Percentiles rank a stretch among this genome's conserved stretches.
These are phyloP conservation scores for Moesziomyces sp. DNA, from an alignment of 1,284 basidiomycete species.

Conservation along the genomic window DNA sequence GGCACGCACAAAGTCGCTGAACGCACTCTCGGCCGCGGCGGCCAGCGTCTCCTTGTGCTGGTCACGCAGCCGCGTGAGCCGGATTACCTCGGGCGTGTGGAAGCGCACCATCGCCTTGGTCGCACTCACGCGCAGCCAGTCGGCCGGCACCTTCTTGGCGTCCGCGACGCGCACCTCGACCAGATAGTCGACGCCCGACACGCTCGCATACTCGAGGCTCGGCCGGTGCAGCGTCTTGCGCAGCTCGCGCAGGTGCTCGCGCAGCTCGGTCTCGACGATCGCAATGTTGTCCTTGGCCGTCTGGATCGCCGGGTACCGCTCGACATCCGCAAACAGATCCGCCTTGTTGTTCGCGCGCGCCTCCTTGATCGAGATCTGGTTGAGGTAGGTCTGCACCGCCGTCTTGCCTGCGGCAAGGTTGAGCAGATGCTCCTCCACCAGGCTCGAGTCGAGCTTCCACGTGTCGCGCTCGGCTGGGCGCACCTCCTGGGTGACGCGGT, in stretches of 20 bases:
- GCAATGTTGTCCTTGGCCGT: constrained; percentile 73
- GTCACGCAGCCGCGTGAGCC: constrained; percentile 78
- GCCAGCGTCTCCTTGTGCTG: constrained; percentile 81
- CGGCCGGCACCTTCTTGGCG: constrained; percentile 78
- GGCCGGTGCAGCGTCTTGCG: constrained; percentile 80
- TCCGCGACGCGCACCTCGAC: constrained; percentile 76
- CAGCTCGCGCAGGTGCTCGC: constrained; percentile 77
- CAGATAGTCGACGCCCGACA: constrained; percentile 70
- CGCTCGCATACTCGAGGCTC: constrained; percentile 78
- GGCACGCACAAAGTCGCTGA: constrained; percentile 31
- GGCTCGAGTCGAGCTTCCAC: constrained; percentile 62
- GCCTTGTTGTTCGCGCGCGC: constrained; percentile 79
- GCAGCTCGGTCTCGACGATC: constrained; percentile 78
- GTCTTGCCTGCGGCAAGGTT: constrained; percentile 76
- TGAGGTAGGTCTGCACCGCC: constrained; percentile 71
- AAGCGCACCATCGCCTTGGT: constrained; percentile 84
- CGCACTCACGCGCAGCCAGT: constrained; percentile 81
- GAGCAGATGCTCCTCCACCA: constrained; percentile 79
- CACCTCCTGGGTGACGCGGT: constrained; percentile 79
- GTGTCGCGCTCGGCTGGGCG: constrained; percentile 67
- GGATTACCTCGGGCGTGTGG: constrained; percentile 79
- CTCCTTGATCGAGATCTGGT: constrained; percentile 74
- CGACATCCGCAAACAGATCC: constrained; percentile 78
- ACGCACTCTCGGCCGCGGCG: constrained; percentile 68
- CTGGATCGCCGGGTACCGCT: constrained; percentile 77